Evolutionary conservation across 1,139 yeast species (phyloP).

Genomic region (Suhomyces taliae): DNA sequence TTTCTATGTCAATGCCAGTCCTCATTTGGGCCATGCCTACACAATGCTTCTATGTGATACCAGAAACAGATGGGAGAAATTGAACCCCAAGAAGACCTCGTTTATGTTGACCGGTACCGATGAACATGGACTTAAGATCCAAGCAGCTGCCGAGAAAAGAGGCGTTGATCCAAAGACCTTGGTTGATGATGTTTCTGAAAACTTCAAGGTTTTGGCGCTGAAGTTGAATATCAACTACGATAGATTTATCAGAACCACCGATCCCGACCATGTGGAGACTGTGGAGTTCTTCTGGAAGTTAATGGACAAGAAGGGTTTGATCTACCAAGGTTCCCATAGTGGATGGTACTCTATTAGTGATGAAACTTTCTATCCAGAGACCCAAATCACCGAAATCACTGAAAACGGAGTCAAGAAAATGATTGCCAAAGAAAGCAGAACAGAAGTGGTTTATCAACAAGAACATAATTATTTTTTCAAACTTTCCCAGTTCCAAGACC

Average conservation of each 20-base stretch:
- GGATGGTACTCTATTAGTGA: constrained; percentile 98
- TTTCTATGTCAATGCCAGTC: constrained; percentile 92
- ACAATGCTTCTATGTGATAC: constrained; percentile 85
- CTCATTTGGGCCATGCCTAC: constrained; percentile 93
- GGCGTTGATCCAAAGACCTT: constrained; percentile 58
- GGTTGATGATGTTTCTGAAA: constrained; percentile 67
- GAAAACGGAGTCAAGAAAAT: constrained; percentile 38
- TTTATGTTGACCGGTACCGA: constrained; percentile 90
- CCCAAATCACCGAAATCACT: constrained; percentile 57
- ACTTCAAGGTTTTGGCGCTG: constrained; percentile 63
- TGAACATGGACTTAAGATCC: constrained; percentile 94
- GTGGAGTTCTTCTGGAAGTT: constrained; percentile 70
- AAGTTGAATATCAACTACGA: constrained; percentile 60
- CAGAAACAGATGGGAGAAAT: constrained; percentile 67
- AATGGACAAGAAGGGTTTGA: constrained; percentile 59
- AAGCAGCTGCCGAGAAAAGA: constrained; percentile 60
- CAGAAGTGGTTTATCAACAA: constrained; percentile 69
- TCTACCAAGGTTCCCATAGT: constrained; percentile 77
- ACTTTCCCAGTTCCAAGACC: constrained; percentile 58
- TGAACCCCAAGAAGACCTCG: constrained; percentile 36
- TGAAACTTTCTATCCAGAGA: constrained; percentile 89
- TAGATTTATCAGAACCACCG: constrained; percentile 90
- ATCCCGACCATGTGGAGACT: constrained; percentile 66
- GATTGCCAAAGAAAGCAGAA: constrained; percentile 73
- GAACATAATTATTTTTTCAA: constrained; percentile 89